Base-by-base conservation (phyloP, 2,329 filamentous ascomycete species). In the Alternaria novae-zelandiae region DNA sequence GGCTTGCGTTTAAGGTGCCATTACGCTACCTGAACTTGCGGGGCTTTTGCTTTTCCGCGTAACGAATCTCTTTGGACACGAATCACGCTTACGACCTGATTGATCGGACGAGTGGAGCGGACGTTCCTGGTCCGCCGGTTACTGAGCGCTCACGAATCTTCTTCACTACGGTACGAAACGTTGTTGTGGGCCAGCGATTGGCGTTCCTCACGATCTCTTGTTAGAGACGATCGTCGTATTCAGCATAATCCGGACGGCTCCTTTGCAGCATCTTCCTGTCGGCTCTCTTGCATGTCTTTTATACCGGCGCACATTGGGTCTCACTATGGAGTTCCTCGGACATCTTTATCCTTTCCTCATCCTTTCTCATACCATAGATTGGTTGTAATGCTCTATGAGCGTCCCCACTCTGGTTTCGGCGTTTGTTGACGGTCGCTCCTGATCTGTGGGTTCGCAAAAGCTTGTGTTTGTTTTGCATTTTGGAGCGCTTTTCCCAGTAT, bases 21-120 rank as follows among this genome's bases (percentile, higher is more conserved):
- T 43, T 57, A 36, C 46, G 55, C 63, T 57, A 64, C 65, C 57
- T 65, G 30, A 62, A 62, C 50, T 57, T 30, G 54, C 25, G 49
- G 49, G 21, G 32, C 28, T 36, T 20, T 43, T 57, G 49, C n/a
- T 59, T 49, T 46, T 53, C 53, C 59, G 70, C 69, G 54, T 74
- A 63, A 79, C 76, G 75, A 79, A 74, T 79, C 70, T 78, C 65
- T 68, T 76, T 77, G 71, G 71, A 72, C 71, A 79, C 70, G 74
- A 79, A 71, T 65, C 66, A 70, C 72, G 70, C 64, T 77, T 70
- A 79, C 74, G 74, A 76, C 70, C 73, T 70, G 57, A 70, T 44
- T 71, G 74, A 74, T 60, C 26, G 63, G 75, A 76, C 66, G 63
- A 73, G 75, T 77, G 78, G 75, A 79, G 75, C 75, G 74, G 75